Evolutionary conservation across 1,284 basidiomycete genomes (phyloP).

Genomic region (Ceratobasidium sp.): DNA sequence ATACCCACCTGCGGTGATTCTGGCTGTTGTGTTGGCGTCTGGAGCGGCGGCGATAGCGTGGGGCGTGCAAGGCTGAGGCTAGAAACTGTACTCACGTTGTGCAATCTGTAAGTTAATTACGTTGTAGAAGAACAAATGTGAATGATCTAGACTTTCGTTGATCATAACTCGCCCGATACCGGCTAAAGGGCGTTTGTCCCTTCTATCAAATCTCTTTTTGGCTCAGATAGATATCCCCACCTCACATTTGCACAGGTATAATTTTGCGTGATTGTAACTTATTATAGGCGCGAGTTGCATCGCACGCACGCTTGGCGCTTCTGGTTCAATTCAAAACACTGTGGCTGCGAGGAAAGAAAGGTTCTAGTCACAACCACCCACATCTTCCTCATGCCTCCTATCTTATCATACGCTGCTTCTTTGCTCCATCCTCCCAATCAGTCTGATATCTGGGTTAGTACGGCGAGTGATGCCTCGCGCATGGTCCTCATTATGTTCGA

Average conservation of each 20-base stretch:
- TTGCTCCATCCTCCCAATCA: background rate
- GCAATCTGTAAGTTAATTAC: background rate
- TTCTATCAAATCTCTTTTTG: background rate
- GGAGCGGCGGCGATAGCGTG: constrained; percentile 5
- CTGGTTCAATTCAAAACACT: too few relatives aligned
- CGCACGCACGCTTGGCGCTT: too few relatives aligned
- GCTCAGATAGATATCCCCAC: too few relatives aligned
- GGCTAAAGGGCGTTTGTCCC: background rate
- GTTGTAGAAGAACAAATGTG: background rate
- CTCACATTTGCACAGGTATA: too few relatives aligned
- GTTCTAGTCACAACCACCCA: too few relatives aligned
- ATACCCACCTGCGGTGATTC: constrained; percentile 13
- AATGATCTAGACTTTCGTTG: background rate
- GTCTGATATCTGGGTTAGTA: background rate
- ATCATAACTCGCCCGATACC: background rate
- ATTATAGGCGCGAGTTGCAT: too few relatives aligned
- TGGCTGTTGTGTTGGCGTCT: constrained; percentile 6
- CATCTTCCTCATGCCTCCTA: background rate
- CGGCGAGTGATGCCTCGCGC: background rate
- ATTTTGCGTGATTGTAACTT: too few relatives aligned
- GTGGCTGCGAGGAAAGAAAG: too few relatives aligned
- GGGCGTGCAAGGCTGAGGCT: background rate
- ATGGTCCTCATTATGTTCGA: background rate
- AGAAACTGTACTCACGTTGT: background rate
- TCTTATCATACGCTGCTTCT: background rate